These are phyloP conservation scores for Fusarium solani-melongenae DNA, from an alignment of 2,329 filamentous ascomycete species.

Conservation along the genomic window DNA sequence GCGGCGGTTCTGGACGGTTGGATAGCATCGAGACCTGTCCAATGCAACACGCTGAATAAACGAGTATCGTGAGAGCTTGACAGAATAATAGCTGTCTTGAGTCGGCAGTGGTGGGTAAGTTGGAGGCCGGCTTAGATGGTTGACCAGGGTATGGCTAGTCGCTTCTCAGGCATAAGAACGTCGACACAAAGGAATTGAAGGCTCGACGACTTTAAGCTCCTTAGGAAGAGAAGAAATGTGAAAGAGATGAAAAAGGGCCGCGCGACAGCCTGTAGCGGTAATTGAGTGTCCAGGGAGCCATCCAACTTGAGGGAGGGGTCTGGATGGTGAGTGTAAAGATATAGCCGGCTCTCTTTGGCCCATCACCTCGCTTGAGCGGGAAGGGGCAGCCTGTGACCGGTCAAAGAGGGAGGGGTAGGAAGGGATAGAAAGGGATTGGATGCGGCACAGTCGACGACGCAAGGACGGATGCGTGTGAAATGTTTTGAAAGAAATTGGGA, in stretches of 20 bases:
- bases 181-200: neutral
- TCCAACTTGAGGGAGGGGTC: conserved; percentile 22
- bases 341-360: conserved; percentile 1
- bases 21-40: conserved; percentile 9
- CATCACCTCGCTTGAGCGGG: conserved; percentile 5
- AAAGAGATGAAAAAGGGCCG: neutral
- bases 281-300: conserved; percentile 12
- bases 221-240: neutral
- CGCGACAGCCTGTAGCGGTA: neutral
- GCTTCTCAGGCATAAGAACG: conserved; percentile 12
- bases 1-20: conserved; percentile 9
- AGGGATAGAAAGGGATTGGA: neutral
- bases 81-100: neutral
- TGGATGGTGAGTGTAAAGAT: conserved; percentile 2
- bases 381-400: neutral
- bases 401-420: neutral
- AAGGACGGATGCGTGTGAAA: neutral
- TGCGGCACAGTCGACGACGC: neutral
- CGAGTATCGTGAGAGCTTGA: neutral
- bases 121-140: conserved; percentile 2
- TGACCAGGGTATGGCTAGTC: conserved; percentile 4
- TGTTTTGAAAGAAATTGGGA: conserved; percentile 9
- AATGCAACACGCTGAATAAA: neutral
- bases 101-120: neutral
- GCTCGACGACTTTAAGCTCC: neutral